Conservation (phyloP, 192 early-diverging fungal species). For the Spizellomyces sp. region DNA sequence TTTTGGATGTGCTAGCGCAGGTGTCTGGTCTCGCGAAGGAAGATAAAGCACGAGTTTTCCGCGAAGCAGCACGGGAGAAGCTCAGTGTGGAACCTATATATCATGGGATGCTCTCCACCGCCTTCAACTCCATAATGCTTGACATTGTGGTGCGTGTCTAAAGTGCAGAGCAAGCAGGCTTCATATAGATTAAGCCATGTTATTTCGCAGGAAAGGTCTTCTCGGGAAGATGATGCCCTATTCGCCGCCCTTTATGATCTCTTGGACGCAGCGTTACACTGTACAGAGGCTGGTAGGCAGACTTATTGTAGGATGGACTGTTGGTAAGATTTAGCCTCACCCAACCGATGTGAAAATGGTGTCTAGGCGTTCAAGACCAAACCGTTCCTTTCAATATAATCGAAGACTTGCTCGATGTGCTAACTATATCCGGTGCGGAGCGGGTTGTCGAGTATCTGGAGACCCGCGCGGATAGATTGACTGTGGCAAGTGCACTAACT, state of each 20-base stretch:
- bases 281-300: conserved; percentile 19
- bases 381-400: conserved; percentile 57
- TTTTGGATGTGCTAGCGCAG: too few species aligned
- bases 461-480: conserved; percentile 50
- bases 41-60: too few species aligned
- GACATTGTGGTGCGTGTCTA: too few species aligned
- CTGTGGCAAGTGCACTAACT: conserved; percentile 44
- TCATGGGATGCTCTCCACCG: too few species aligned
- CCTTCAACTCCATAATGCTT: too few species aligned
- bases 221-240: not conserved
- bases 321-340: not conserved
- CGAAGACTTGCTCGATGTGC: conserved; percentile 71
- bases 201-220: conserved; percentile 1
- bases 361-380: conserved; percentile 36
- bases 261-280: conserved; percentile 18
- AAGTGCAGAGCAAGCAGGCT: too few species aligned
- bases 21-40: too few species aligned
- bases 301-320: too few species aligned
- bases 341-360: not conserved
- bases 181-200: not conserved
- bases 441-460: conserved; percentile 70
- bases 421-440: conserved; percentile 59
- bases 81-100: too few species aligned
- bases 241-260: conserved; percentile 18
- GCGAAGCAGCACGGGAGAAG: too few species aligned